phyloP scores from a whole-genome alignment of 495 filamentous ascomycete genomes.

The Saxophila tyrrhenica region DNA sequence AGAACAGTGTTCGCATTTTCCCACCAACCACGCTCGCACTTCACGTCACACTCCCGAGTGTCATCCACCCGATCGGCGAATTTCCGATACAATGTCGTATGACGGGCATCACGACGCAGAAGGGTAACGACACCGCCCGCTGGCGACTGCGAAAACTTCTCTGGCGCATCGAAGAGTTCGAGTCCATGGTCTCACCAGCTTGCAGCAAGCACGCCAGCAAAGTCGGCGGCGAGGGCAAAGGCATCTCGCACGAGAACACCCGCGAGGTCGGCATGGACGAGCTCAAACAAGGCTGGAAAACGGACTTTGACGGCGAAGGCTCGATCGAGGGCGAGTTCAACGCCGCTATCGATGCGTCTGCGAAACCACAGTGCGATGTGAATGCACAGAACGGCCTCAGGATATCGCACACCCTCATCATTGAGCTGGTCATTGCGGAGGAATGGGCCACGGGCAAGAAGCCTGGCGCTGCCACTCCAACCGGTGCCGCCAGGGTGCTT shows the following conservation, averaged over 20 bases:
- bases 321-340: conserved; percentile 73
- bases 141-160: conserved; percentile 84
- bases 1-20: conserved; percentile 77
- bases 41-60: conserved; percentile 62
- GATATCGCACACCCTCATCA: conserved; percentile 70
- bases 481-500: conserved; percentile 80
- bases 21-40: conserved; percentile 89
- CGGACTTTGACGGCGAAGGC: conserved; percentile 46
- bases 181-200: conserved; percentile 67
- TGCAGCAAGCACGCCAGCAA: conserved; percentile 69
- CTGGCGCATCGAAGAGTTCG: conserved; percentile 85
- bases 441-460: conserved; percentile 69
- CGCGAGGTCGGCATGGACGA: conserved; percentile 65
- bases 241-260: conserved; percentile 63
- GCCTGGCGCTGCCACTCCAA: conserved; percentile 63
- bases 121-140: conserved; percentile 50
- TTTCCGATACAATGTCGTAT: conserved; percentile 70
- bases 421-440: conserved; percentile 90
- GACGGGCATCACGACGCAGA: conserved; percentile 56
- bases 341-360: conserved; percentile 49
- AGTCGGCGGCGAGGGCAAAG: conserved; percentile 61
- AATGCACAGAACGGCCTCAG: conserved; percentile 66
- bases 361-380: conserved; percentile 65
- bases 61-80: conserved; percentile 78
- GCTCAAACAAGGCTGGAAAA: conserved; percentile 85